Base-by-base conservation (phyloP, 208 protist genomes). In the Leishmania mexicana region DNA sequence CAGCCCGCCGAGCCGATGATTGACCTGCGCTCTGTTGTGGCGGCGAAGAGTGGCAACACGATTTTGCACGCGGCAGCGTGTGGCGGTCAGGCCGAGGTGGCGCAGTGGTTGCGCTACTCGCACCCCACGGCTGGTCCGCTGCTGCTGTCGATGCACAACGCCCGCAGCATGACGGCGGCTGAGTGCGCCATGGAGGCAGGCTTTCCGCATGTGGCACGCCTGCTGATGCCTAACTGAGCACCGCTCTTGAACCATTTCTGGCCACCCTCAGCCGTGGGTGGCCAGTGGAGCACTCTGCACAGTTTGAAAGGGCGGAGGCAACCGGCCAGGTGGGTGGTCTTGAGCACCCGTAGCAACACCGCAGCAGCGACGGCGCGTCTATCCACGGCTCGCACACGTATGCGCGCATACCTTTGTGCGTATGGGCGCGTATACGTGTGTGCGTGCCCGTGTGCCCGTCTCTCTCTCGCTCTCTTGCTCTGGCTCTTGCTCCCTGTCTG, bases 11-110 rank as follows among this genome's bases (percentile, higher is more conserved):
- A 78, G 49, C 86, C 85, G 74, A 85, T 93, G 84, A 65, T 93
- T 3, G 89, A 93, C 76, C 79, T 97, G 75, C 89, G 89, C n/a
- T 54, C 85, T 7, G 47, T 95, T 35, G 78, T 91, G 3, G 73
- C 87, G 17, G 79, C 82, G 40, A 83, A 89, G 49, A 92, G 90
- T 73, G 90, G 94, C 11, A 95, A 96, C 79, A 96, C 91, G 15
- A 83, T 97, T 67, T 77, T 97, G 65, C 94, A 97, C 87, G 88
- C 87, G 24, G 92, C 94, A 13, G 94, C 92, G 17, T 79, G 82
- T 49, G 88, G 88, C 31, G 94, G 94, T 0, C 87, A 90, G 79
- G 83, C 57, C 10, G 87, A 86, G 35, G 88, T 93, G 62, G 89
- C 87, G 53, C 83, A 90, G 84, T 97, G 88, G 88, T 85, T 97